Conservation (phyloP, 805 yeast genomes). For the Candida insectalens region DNA sequence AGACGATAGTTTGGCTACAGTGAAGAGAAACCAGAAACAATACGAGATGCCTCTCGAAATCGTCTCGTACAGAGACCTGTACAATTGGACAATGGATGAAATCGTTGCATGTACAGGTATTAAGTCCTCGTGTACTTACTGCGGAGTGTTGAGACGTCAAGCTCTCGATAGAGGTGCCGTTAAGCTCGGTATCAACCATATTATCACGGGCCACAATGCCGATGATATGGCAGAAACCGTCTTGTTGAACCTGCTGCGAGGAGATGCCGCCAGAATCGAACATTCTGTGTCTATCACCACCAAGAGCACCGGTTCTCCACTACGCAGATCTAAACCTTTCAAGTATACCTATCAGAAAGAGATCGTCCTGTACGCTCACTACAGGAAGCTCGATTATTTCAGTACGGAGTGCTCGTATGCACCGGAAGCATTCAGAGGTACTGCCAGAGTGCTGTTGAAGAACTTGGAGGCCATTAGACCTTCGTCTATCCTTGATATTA, state of each 20-base stretch:
- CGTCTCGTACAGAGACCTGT: slow-evolving; percentile 76
- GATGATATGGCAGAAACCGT: slow-evolving; percentile 99
- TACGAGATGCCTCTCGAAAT: slow-evolving; percentile 31
- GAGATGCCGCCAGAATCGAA: slow-evolving; percentile 91
- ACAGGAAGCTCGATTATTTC: slow-evolving; percentile 88
- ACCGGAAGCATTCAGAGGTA: slow-evolving; percentile 97
- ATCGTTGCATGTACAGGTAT: slow-evolving; percentile 92
- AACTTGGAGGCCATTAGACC: slow-evolving; percentile 86
- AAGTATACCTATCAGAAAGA: slow-evolving; percentile 96
- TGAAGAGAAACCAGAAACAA: slow-evolving; percentile 83
- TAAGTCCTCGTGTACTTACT: slow-evolving; percentile 90
- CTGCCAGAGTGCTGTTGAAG: slow-evolving; percentile 88
- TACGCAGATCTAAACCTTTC: slow-evolving; percentile 91
- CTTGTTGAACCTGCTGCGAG: slow-evolving; percentile 85
- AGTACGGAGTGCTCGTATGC: slow-evolving; percentile 97
- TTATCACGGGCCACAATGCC: slow-evolving; percentile 97
- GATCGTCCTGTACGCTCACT: slow-evolving; percentile 94
- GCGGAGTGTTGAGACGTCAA: slow-evolving; percentile 95
- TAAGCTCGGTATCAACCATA: slow-evolving; percentile 74
- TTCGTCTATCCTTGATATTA: slow-evolving; percentile 87
- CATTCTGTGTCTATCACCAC: slow-evolving; percentile 83
- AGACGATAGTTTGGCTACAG: slow-evolving; percentile 95
- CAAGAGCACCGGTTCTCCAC: slow-evolving; percentile 73
- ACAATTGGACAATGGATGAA: slow-evolving; percentile 98
- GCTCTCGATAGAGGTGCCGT: slow-evolving; percentile 95